Conservation (phyloP, 257 asterid genomes). For the Penstemon newberryi region DNA sequence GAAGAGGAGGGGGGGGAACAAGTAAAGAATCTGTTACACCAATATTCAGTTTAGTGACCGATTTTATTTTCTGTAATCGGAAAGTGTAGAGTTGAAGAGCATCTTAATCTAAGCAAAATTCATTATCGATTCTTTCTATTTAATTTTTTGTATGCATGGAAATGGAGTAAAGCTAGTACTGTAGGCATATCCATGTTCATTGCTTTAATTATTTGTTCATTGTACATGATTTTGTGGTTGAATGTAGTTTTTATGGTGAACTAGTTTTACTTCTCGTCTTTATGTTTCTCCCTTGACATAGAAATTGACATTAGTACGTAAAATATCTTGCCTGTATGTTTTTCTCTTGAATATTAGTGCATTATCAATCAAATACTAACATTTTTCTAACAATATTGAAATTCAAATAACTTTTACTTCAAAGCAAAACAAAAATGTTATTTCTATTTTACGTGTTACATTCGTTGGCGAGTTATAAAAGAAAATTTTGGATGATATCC, state of each 20-base stretch:
- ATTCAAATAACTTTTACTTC: no score
- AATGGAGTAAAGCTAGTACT: not conserved
- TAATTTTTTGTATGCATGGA: slow-evolving; percentile 32
- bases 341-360: no score
- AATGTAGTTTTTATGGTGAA: not conserved
- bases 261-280: no score
- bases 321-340: no score
- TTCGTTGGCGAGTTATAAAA: no score
- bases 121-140: slow-evolving; percentile 45
- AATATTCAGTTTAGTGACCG: slow-evolving; percentile 42
- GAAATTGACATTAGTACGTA: no score
- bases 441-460: no score
- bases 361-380: no score
- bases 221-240: slow-evolving; percentile 27
- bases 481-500: no score
- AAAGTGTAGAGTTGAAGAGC: slow-evolving; percentile 63
- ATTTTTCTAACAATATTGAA: no score
- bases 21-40: slow-evolving; percentile 27
- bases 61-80: slow-evolving; percentile 62
- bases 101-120: slow-evolving; percentile 42
- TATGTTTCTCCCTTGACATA: no score
- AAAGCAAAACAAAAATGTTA: no score
- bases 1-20: slow-evolving; percentile 10
- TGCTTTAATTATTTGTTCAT: not conserved
- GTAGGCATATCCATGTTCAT: slow-evolving; percentile 25